phyloP scores from a whole-genome alignment of 73 alveolate species.

The Paramecium biaurelia region DNA sequence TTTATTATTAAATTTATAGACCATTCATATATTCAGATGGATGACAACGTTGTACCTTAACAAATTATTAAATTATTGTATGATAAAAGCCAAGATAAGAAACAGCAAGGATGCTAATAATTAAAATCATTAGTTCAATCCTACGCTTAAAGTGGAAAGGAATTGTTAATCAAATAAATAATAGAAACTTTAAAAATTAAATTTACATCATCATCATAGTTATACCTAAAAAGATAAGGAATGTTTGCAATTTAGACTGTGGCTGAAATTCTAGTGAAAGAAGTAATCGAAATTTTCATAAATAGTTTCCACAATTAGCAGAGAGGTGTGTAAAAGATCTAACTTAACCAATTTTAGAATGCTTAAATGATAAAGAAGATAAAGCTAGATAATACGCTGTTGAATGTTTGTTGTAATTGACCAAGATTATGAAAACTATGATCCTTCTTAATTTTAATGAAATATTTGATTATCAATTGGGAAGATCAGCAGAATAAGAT shows the following conservation, averaged over 20 bases:
- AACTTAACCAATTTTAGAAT: conserved; percentile 23
- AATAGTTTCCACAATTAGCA: not conserved
- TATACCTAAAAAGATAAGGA: not conserved
- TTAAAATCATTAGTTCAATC: not conserved
- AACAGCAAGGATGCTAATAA: not conserved
- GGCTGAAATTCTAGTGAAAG: not conserved
- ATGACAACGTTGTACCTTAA: not conserved
- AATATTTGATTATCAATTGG: not conserved
- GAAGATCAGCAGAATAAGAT: not conserved
- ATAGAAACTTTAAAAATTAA: not conserved
- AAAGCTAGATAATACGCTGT: conserved; percentile 7
- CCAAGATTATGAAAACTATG: conserved; percentile 4
- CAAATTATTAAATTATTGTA: not conserved
- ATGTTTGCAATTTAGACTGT: not conserved
- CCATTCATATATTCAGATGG: not conserved
- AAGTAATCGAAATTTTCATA: not conserved
- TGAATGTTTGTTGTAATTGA: not conserved
- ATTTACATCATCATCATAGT: not conserved
- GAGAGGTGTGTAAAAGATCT: not conserved
- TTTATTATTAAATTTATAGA: not conserved
- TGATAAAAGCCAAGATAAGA: not conserved
- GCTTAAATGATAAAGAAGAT: conserved; percentile 34
- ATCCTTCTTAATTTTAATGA: conserved; percentile 7
- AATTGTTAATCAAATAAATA: not conserved
- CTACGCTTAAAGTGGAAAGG: not conserved